Evolutionary conservation across 257 asterid genomes (phyloP).

Genomic region (Forsythia suspensa): DNA sequence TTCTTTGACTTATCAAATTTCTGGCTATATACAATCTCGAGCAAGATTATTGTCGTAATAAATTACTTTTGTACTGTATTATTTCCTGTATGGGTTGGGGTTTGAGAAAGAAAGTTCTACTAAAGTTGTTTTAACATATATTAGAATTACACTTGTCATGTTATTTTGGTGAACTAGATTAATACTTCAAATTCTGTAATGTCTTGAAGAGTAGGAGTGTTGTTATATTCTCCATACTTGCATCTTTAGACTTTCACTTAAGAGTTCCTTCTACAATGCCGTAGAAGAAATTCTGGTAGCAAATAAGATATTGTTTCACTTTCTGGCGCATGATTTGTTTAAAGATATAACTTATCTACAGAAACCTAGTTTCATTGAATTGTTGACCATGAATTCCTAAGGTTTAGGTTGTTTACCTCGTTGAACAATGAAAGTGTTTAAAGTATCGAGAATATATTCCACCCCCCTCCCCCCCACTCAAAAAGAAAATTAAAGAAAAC

Average conservation of each 20-base stretch:
- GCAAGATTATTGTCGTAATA: not conserved
- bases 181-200: too few relatives aligned
- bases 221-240: not conserved
- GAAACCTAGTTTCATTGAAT: not conserved
- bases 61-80: not conserved
- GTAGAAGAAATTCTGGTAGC: not conserved
- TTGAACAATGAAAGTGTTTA: not conserved
- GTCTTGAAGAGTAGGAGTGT: not conserved
- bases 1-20: not conserved
- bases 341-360: not conserved
- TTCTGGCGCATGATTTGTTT: too few relatives aligned
- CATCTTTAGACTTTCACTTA: not conserved
- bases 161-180: not conserved
- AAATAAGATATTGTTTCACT: not conserved
- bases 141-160: not conserved
- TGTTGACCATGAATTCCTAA: not conserved
- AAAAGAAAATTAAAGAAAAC: too few relatives aligned
- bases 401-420: not conserved
- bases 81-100: not conserved
- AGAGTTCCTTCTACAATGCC: not conserved
- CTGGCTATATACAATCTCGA: not conserved
- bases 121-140: not conserved
- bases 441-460: not conserved
- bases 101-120: not conserved
- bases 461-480: not conserved